Base-by-base conservation (phyloP, 2,329 filamentous ascomycete species). In the Trichoderma endophyticum region DNA sequence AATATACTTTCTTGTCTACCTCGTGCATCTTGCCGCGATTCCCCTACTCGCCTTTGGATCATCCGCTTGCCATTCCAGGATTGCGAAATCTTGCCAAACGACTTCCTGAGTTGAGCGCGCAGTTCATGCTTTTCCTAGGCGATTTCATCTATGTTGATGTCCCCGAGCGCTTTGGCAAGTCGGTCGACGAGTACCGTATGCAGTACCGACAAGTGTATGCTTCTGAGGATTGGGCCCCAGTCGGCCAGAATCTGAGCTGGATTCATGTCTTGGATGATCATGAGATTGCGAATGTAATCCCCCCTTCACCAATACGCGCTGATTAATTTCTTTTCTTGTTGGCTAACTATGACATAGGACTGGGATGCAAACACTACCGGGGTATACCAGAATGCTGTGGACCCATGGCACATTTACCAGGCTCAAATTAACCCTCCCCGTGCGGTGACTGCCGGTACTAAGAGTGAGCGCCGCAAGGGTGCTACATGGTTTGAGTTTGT, bases 261-360 rank as follows among this genome's bases (percentile, higher is more conserved):
- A 93, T 98, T 59, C 96, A 99, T 78, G 95, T 97, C 2, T 88
- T 98, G 7, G 96, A 99, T 78, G 96, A 99, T 79, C 96, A 99
- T 78, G 96, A 99, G 79, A 98, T 99, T 73, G 88, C 89, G 6
- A 98, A 99, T 77, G 96, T 98, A 82, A 98, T 71, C 71, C 18
- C 36, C 51, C 21, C 3, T 6, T 14, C 11, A 39, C 12, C 34
- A 32, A 21, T 24, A 0, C 14, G 28, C 15, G 11, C 28, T 43
- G 18, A 21, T 21, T 21, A 14, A 1, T 30, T 32, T 9, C 39
- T 28, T 30, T 15, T 36, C 60, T 56, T 30, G 8, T 43, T 51
- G n/a, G n/a, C 59, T 43, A 43, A 65, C 65, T 21, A 66, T 24
- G n/a, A 15, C 24, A 18, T 8, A 88, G 4, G 98, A 98, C 76